Evolutionary conservation across 2,329 filamentous ascomycete species (phyloP).

Genomic region (Cadophora malorum): DNA sequence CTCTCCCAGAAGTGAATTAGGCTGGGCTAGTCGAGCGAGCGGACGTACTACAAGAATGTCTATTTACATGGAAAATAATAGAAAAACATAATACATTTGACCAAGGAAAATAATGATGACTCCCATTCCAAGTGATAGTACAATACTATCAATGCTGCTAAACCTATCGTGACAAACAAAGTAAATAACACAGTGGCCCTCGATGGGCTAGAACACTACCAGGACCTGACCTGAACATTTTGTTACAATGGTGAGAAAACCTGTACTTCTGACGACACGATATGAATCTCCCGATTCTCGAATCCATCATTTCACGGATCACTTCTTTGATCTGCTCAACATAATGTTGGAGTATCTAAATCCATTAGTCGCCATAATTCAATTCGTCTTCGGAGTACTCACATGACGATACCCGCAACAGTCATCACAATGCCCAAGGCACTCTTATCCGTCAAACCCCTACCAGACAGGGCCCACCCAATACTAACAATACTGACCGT

Average conservation of each 20-base stretch:
- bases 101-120: background rate
- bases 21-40: background rate
- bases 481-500: slow-evolving; percentile 43
- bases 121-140: slow-evolving; percentile 7
- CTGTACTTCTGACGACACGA: background rate
- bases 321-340: slow-evolving; percentile 34
- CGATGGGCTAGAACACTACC: background rate
- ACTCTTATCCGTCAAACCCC: slow-evolving; percentile 35
- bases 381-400: slow-evolving; percentile 17
- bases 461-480: slow-evolving; percentile 38
- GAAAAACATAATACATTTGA: slow-evolving; percentile 6
- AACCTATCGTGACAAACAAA: slow-evolving; percentile 23
- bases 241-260: background rate
- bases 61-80: slow-evolving; percentile 21
- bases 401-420: slow-evolving; percentile 38
- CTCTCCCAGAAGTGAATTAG: slow-evolving; percentile 38
- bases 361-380: slow-evolving; percentile 9
- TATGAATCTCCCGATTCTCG: background rate
- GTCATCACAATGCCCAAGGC: slow-evolving; percentile 39
- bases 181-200: slow-evolving; percentile 5
- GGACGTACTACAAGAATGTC: background rate
- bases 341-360: slow-evolving; percentile 40
- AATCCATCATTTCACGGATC: background rate
- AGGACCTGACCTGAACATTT: background rate
- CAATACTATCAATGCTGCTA: slow-evolving; percentile 1